Percentiles rank a stretch among this genome's conserved stretches.
Conservation (phyloP, 495 filamentous ascomycete genomes). For the Neurospora intermedia region DNA sequence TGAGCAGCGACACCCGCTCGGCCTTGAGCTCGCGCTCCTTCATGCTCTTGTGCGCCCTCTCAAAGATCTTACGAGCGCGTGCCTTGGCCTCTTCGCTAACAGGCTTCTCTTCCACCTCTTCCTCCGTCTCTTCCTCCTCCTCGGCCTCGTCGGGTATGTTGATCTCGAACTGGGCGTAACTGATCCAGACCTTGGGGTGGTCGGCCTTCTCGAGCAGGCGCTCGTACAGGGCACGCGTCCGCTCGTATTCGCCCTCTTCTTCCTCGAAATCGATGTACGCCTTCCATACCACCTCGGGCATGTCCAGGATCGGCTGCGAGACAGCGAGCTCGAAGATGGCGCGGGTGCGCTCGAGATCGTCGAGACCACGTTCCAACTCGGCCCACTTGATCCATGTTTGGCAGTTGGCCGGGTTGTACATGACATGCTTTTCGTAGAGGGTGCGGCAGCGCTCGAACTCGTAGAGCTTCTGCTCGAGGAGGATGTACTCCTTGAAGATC, state of each 20-base stretch:
- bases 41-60: slow-evolving; percentile 77
- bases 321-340: slow-evolving; percentile 90
- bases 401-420: slow-evolving; percentile 80
- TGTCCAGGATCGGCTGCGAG: slow-evolving; percentile 75
- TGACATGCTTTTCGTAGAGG: slow-evolving; percentile 85
- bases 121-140: slow-evolving; percentile 38
- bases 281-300: slow-evolving; percentile 97
- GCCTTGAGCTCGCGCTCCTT: slow-evolving; percentile 90
- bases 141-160: slow-evolving; percentile 53
- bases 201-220: slow-evolving; percentile 83
- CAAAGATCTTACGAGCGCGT: slow-evolving; percentile 73
- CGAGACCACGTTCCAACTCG: slow-evolving; percentile 79
- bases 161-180: slow-evolving; percentile 93
- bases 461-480: slow-evolving; percentile 81
- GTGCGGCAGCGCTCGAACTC: slow-evolving; percentile 86
- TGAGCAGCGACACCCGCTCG: slow-evolving; percentile 81
- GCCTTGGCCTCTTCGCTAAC: slow-evolving; percentile 75
- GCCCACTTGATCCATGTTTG: slow-evolving; percentile 94
- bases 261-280: slow-evolving; percentile 98
- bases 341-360: slow-evolving; percentile 78
- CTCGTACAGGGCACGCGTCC: slow-evolving; percentile 77
- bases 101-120: slow-evolving; percentile 48
- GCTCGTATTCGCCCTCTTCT: slow-evolving; percentile 78
- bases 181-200: slow-evolving; percentile 98
- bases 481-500: slow-evolving; percentile 86